phyloP scores from a whole-genome alignment of 805 yeast species.

The Teunomyces barrocoloradensis region DNA sequence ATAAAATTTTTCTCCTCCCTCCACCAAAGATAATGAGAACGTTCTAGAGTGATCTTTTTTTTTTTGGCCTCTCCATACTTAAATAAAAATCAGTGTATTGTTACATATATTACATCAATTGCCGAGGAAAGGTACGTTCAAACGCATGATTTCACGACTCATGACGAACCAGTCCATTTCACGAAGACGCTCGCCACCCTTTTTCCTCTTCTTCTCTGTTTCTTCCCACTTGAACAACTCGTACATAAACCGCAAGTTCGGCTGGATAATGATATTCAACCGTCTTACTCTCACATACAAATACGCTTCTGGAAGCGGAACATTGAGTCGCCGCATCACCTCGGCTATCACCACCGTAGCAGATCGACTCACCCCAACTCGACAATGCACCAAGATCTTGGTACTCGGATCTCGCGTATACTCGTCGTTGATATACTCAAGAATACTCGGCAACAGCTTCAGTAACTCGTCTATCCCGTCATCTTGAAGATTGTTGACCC shows the following conservation, averaged over 20 bases:
- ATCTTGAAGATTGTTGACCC: conserved; percentile 75
- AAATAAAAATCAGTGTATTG: neutral
- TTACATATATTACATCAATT: conserved; percentile 7
- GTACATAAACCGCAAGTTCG: conserved; percentile 87
- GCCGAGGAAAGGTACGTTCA: conserved; percentile 66
- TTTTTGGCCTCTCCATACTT: neutral
- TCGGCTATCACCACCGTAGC: conserved; percentile 97
- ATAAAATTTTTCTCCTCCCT: conserved; percentile 2
- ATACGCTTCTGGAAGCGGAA: conserved; percentile 76
- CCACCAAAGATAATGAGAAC: neutral
- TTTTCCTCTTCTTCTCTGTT: conserved; percentile 17
- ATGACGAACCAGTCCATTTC: conserved; percentile 86
- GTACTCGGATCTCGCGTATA: conserved; percentile 19
- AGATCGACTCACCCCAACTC: conserved; percentile 92
- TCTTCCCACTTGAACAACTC: conserved; percentile 67
- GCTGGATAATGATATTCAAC: conserved; percentile 90
- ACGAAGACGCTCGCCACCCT: conserved; percentile 30
- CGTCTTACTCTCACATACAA: conserved; percentile 86
- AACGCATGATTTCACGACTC: conserved; percentile 75
- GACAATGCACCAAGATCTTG: conserved; percentile 74
- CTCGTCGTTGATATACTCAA: conserved; percentile 59
- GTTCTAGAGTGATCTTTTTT: neutral
- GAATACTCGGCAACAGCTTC: conserved; percentile 56
- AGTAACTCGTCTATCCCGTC: conserved; percentile 85
- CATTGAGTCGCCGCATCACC: conserved; percentile 72